A percentile compares a stretch with the other conserved stretches of the same genome.
Conservation (phyloP, 352 stramenopile species). For the Phytophthora macrochlamydospora region DNA sequence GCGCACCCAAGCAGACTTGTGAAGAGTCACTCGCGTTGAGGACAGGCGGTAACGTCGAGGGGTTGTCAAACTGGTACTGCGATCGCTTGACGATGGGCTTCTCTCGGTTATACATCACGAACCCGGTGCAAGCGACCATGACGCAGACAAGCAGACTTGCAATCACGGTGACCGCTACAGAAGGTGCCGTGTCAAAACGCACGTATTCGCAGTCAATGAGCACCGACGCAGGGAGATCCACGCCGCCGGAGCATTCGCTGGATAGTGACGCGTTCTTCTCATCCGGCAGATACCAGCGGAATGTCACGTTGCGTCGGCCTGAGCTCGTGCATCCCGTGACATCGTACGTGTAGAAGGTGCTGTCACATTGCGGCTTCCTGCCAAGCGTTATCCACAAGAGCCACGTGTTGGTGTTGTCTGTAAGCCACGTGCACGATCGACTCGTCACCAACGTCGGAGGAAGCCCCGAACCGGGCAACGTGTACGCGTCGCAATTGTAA, state of each 20-base stretch:
- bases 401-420: conserved; percentile 23
- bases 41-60: too few species aligned
- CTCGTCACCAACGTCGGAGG: conserved; percentile 34
- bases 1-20: too few species aligned
- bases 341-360: conserved; percentile 34
- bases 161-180: conserved; percentile 17
- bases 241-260: conserved; percentile 30
- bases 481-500: conserved; percentile 50
- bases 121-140: conserved; percentile 4
- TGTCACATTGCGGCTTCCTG: conserved; percentile 34
- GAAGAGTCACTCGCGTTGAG: too few species aligned
- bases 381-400: conserved; percentile 19
- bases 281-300: conserved; percentile 37
- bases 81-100: conserved; percentile 53
- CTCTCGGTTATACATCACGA: conserved; percentile 24
- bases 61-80: conserved; percentile 26
- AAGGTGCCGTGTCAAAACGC: conserved; percentile 16
- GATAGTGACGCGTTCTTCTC: conserved; percentile 13
- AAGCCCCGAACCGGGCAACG: conserved; percentile 6
- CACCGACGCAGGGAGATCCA: conserved; percentile 10
- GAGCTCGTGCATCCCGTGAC: conserved; percentile 27
- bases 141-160: conserved; percentile 15
- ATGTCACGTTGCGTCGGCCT: conserved; percentile 16
- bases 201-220: conserved; percentile 36
- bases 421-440: conserved; percentile 39